These are phyloP conservation scores for Cercospora beticola DNA, from an alignment of 2,329 filamentous ascomycete genomes.

Conservation along the genomic window DNA sequence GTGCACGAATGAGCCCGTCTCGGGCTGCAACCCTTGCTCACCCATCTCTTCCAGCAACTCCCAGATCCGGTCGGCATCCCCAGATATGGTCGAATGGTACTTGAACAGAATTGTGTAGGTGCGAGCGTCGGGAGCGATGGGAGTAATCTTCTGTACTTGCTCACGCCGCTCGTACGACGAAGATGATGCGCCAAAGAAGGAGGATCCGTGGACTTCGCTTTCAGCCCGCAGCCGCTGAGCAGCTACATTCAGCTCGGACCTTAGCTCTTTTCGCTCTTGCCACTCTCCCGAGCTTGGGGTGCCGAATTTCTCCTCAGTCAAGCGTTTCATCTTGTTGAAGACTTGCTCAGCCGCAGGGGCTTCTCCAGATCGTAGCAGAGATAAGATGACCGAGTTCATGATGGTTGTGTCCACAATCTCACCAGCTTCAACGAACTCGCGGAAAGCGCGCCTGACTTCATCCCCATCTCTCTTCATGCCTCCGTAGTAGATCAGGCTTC, in stretches of 20 bases:
- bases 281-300: constrained; percentile 41
- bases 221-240: constrained; percentile 48
- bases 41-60: constrained; percentile 80
- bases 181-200: constrained; percentile 39
- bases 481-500: constrained; percentile 79
- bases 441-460: constrained; percentile 74
- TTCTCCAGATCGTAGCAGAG: constrained; percentile 75
- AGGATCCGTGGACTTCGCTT: constrained; percentile 49
- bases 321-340: constrained; percentile 78
- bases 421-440: constrained; percentile 76
- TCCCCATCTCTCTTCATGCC: constrained; percentile 72
- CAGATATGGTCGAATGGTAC: constrained; percentile 66
- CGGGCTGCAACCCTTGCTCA: constrained; percentile 63
- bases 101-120: constrained; percentile 80
- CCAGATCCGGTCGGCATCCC: constrained; percentile 69
- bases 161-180: constrained; percentile 36
- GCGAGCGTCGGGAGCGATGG: constrained; percentile 69
- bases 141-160: constrained; percentile 63
- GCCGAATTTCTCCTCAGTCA: constrained; percentile 47
- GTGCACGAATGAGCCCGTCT: constrained; percentile 74
- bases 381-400: constrained; percentile 81
- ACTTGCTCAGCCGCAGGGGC: constrained; percentile 73
- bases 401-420: constrained; percentile 86
- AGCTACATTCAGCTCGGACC: constrained; percentile 50
- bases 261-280: constrained; percentile 45